Conservation (phyloP, 441 rosid species). For the Capsella rubella region DNA sequence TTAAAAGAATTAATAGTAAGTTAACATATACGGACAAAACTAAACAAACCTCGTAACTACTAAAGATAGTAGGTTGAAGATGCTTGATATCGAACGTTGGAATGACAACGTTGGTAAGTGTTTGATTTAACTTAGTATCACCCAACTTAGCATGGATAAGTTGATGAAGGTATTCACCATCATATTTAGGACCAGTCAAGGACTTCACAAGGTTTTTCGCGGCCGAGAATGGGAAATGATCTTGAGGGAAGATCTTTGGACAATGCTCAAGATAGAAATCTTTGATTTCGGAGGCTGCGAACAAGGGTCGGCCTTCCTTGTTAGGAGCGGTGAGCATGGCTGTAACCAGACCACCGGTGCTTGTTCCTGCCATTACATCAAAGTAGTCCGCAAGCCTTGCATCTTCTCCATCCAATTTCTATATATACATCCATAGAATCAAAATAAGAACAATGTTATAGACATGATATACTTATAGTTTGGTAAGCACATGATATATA, state of each 20-base stretch:
- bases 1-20: background rate
- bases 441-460: background rate
- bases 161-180: slow-evolving; percentile 55
- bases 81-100: slow-evolving; percentile 71
- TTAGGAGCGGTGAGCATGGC: slow-evolving; percentile 62
- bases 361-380: slow-evolving; percentile 64
- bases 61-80: slow-evolving; percentile 72
- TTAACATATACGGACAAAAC: background rate
- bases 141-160: slow-evolving; percentile 51
- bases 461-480: background rate
- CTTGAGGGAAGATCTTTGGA: slow-evolving; percentile 61
- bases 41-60: slow-evolving; percentile 55
- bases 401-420: slow-evolving; percentile 62
- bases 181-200: slow-evolving; percentile 65
- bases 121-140: slow-evolving; percentile 49
- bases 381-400: slow-evolving; percentile 65
- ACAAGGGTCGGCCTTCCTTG: slow-evolving; percentile 53
- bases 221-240: slow-evolving; percentile 42
- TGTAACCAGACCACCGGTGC: slow-evolving; percentile 70
- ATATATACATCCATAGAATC: background rate
- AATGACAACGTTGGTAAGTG: slow-evolving; percentile 63
- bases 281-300: slow-evolving; percentile 58
- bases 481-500: slow-evolving; percentile 15
- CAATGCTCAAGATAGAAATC: slow-evolving; percentile 53
- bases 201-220: slow-evolving; percentile 47